These are phyloP conservation scores for Aspergillus tamarii DNA, from an alignment of 2,329 filamentous ascomycete genomes.

Conservation along the genomic window DNA sequence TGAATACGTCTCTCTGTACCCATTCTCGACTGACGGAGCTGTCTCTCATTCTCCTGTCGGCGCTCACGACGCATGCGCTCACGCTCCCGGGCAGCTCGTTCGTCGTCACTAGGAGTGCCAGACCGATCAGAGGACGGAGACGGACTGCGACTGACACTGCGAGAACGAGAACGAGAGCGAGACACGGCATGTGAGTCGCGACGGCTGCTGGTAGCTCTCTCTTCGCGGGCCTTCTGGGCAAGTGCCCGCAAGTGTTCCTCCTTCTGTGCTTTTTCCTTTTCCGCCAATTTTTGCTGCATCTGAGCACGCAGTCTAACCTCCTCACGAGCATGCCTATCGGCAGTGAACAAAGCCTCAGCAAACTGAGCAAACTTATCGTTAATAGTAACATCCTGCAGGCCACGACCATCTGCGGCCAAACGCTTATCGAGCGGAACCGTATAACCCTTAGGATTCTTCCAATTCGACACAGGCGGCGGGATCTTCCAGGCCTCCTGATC, in stretches of 20 bases:
- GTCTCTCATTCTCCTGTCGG: constrained; percentile 80
- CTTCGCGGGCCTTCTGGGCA: constrained; percentile 88
- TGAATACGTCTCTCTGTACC: constrained; percentile 89
- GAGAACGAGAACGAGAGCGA: constrained; percentile 49
- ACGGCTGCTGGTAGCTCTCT: constrained; percentile 57
- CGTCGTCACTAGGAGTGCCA: constrained; percentile 61
- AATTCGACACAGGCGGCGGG: constrained; percentile 88
- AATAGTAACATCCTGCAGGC: constrained; percentile 89
- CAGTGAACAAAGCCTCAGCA: constrained; percentile 89
- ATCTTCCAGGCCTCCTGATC: constrained; percentile 98
- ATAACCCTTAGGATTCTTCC: constrained; percentile 99
- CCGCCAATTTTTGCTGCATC: constrained; percentile 94
- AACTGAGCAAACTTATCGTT: constrained; percentile 99
- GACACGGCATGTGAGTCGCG: constrained; percentile 47
- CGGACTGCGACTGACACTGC: constrained; percentile 45
- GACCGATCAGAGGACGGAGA: constrained; percentile 50
- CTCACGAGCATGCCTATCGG: constrained; percentile 90
- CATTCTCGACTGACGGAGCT: constrained; percentile 93
- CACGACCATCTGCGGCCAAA: constrained; percentile 87
- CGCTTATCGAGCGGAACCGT: constrained; percentile 95
- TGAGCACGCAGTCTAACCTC: constrained; percentile 88
- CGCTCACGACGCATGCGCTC: constrained; percentile 77
- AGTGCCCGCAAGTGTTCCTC: constrained; percentile 87
- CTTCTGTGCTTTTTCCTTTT: constrained; percentile 94
- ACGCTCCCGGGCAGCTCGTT: constrained; percentile 72